Conservation (phyloP, 768 basidiomycete genomes). For the Auriscalpium orientale region DNA sequence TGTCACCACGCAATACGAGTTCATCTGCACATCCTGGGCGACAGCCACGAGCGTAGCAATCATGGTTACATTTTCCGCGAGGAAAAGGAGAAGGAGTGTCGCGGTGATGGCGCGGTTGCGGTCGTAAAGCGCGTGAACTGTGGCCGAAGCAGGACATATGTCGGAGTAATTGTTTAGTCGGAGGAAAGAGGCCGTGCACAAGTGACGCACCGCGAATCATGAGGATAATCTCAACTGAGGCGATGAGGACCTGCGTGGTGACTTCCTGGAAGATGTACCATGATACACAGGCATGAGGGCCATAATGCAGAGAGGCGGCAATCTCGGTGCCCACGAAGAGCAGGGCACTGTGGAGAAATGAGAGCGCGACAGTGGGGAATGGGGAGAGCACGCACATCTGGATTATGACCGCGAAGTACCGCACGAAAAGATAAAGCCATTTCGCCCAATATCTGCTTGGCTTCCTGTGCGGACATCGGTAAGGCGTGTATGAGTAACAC, state of each 20-base stretch:
- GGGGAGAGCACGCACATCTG: constrained; percentile 2
- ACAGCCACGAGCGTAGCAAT: constrained; percentile 2
- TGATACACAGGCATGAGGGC: constrained; percentile 13
- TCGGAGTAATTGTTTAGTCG: not conserved
- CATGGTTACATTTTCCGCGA: constrained; percentile 10
- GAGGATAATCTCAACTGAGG: constrained; percentile 18
- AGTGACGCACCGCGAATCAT: constrained; percentile 19
- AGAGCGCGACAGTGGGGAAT: not conserved
- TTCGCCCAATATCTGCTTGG: constrained; percentile 17
- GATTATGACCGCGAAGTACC: constrained; percentile 12
- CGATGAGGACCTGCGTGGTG: constrained; percentile 10
- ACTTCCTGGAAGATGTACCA: constrained; percentile 10
- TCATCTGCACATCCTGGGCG: constrained; percentile 4
- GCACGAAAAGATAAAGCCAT: constrained; percentile 20
- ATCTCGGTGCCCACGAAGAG: constrained; percentile 9
- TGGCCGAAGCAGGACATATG: not conserved
- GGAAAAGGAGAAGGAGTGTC: not conserved
- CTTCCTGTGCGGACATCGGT: constrained; percentile 12
- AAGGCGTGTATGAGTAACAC: not conserved
- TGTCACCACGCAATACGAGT: constrained; percentile 3
- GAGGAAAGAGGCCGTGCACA: too few species aligned
- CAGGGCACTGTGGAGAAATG: constrained; percentile 1
- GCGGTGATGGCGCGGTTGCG: constrained; percentile 4
- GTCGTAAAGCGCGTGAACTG: constrained; percentile 14
- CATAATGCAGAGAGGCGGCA: constrained; percentile 10